Conservation (phyloP, 371 early-diverging fungal species). For the Mucor circinelloides region DNA sequence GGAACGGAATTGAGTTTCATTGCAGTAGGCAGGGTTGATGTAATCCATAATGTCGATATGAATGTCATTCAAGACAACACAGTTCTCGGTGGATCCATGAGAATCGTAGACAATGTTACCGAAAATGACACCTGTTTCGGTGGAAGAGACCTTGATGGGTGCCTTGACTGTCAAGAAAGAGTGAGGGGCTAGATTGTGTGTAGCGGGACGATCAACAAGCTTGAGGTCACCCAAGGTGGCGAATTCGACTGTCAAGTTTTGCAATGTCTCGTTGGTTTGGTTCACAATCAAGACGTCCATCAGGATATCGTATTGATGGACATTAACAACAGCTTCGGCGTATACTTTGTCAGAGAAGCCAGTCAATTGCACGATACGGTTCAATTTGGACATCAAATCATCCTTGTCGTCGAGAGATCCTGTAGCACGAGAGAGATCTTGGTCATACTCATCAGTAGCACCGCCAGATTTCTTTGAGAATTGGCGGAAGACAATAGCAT, state of each 20-base stretch:
- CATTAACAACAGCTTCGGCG: conserved; percentile 96
- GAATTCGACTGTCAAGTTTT: conserved; percentile 97
- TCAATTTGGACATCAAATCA: conserved; percentile 83
- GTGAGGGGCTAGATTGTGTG: conserved; percentile 90
- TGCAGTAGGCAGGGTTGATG: conserved; percentile 91
- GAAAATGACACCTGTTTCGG: conserved; percentile 97
- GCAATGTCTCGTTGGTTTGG: conserved; percentile 95
- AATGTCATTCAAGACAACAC: conserved; percentile 94
- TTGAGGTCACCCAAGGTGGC: conserved; percentile 96
- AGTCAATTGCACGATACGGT: conserved; percentile 94
- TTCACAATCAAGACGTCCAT: conserved; percentile 98
- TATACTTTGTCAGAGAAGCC: conserved; percentile 98
- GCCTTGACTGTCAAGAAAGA: conserved; percentile 94
- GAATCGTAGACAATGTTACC: conserved; percentile 97
- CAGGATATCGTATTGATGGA: conserved; percentile 96
- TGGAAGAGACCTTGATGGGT: conserved; percentile 96
- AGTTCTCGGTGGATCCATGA: conserved; percentile 79
- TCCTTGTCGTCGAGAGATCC: conserved; percentile 74
- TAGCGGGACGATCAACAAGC: conserved; percentile 92
- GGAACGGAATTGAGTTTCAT: conserved; percentile 90
- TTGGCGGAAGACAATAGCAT: conserved; percentile 86
- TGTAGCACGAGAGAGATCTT: conserved; percentile 87
- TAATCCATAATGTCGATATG: conserved; percentile 99
- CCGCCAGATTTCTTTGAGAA: conserved; percentile 75
- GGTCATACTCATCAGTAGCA: conserved; percentile 83